Base-by-base conservation (phyloP, 495 filamentous ascomycete genomes). In the Neurospora sp. region DNA sequence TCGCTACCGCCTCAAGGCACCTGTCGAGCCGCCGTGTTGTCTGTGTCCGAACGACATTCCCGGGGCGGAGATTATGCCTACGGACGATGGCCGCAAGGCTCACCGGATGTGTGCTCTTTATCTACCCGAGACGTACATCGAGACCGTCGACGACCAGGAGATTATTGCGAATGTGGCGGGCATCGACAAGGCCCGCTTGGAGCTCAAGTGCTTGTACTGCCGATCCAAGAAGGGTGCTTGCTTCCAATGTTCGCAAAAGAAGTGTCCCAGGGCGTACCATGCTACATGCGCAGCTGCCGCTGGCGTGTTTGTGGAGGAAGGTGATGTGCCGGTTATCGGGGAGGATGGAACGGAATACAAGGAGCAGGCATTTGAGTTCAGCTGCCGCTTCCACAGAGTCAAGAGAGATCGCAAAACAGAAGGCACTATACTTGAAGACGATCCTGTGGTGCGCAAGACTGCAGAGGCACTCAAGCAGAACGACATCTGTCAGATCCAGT, bases 201-300 rank as follows among this genome's bases (percentile, higher is more conserved):
- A 96, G 10, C 89, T 98, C 72, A 97, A 94, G 80, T 99, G 96
- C 82, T 89, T 94, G 70, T 97, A 93, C 81, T 99, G 96, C 79
- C 92, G 94, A 42, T 95, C 93, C 69, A 96, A 94, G 79, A 93
- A 91, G 74, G 96, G 96, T 38, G 92, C 94, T 18, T 97, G 94
- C 82, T 97, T 99, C 85, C 96, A 99, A 81, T 99, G 96, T 84
- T 96, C 93, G 8, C 90, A 91, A 73, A 96, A 94, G 85, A 98
- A 97, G 81, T 99, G 96, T 80, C 92, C 92, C 35, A 86, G 95
- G 74, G 90, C 96, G 4, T 99, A 97, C 80, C 96, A 99, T 81
- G 93, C 94, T 3, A 98, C 94, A 16, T 99, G 96, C 78, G 95
- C 96, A 3, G 90, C 92, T 31, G 88, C 94, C 18, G 96, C 95